Evolutionary conservation across 257 asterid species (phyloP), one percentile per base, ranked within the genome.

Genomic region (Nicotiana noctiflora): DNA sequence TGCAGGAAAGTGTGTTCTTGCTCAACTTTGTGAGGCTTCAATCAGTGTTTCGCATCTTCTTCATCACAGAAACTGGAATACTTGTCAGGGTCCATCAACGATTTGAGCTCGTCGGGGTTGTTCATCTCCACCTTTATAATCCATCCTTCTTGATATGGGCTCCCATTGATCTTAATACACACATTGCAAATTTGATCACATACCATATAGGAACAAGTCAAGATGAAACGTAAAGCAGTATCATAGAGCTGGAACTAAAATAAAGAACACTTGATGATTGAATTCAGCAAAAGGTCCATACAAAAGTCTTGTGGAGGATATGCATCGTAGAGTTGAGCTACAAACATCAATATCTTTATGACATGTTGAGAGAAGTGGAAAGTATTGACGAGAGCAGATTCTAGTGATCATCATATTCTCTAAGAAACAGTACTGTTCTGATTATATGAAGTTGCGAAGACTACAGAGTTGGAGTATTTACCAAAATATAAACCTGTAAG

Each of bases 111-210:
- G 8, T 88, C 90, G 8, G 85, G 76, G 17, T 81, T 84, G 80
- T 86, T 86, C 82, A 95, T 21, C 85, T 92, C 97, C 25, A 95
- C 99, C 90, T 93, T 95, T 83, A 95, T 92, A 81, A 95, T 90
- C 99, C 99, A 95, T 83, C 99, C 99, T 18, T 91, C 90, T 60
- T 90, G 87, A n/a, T 92, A 95, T 0, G 98, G 97, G 87, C 97
- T 93, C 11, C 87, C 90, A 21, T 94, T 94, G 27, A 94, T 88
- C 98, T 94, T 13, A 46, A 49, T 74, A 21, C 1, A 49, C 44
- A 74, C 8, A 74, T 74, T 3, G 61, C 40, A 74, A 13, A 13
- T 7, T 74, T 13, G 44, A 74, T 49, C 40, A 74, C 40, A 13
- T 70, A 44, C 34, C 37, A 70, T 49, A 74, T 4, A 2, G 1